phyloP scores from a whole-genome alignment of 2,329 filamentous ascomycete genomes.

The Ophiostoma montium region DNA sequence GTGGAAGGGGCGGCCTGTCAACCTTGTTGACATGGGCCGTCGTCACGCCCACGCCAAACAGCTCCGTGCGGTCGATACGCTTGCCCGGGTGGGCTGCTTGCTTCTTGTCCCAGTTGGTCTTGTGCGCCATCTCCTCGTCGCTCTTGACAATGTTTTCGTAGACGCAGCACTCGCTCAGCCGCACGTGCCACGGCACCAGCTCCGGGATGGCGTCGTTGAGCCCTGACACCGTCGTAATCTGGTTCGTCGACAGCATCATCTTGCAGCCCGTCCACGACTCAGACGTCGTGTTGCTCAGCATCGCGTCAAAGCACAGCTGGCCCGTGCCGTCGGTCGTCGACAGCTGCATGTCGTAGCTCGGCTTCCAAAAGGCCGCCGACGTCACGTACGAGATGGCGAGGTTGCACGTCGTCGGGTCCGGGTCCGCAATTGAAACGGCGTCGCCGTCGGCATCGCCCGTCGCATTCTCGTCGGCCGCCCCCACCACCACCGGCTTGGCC shows the following conservation, averaged over 20 bases:
- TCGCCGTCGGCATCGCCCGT: constrained; percentile 14
- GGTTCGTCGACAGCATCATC: constrained; percentile 48
- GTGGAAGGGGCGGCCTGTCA: too few species aligned
- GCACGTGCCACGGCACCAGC: constrained; percentile 43
- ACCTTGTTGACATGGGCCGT: too few species aligned
- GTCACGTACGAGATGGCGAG: constrained; percentile 47
- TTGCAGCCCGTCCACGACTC: constrained; percentile 50
- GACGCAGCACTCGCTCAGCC: constrained; percentile 22
- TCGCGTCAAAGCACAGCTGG: constrained; percentile 45
- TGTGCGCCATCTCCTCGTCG: constrained; percentile 23
- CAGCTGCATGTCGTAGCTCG: constrained; percentile 49
- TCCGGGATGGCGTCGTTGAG: constrained; percentile 40
- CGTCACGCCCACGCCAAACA: constrained; percentile 26
- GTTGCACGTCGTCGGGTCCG: constrained; percentile 22
- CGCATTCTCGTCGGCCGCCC: constrained; percentile 32
- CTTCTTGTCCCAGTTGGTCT: constrained; percentile 17
- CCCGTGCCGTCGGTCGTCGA: constrained; percentile 39
- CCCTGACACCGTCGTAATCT: constrained; percentile 42
- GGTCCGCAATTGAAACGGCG: background rate
- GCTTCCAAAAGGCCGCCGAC: constrained; percentile 41
- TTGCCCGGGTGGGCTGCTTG: constrained; percentile 11
- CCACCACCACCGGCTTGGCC: constrained; percentile 35
- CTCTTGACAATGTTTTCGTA: constrained; percentile 23
- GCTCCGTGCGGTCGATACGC: constrained; percentile 21
- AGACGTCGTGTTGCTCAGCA: constrained; percentile 46